Evolutionary conservation across 306 rosid genomes (phyloP).

Genomic region (Ammopiptanthus mongolicus): DNA sequence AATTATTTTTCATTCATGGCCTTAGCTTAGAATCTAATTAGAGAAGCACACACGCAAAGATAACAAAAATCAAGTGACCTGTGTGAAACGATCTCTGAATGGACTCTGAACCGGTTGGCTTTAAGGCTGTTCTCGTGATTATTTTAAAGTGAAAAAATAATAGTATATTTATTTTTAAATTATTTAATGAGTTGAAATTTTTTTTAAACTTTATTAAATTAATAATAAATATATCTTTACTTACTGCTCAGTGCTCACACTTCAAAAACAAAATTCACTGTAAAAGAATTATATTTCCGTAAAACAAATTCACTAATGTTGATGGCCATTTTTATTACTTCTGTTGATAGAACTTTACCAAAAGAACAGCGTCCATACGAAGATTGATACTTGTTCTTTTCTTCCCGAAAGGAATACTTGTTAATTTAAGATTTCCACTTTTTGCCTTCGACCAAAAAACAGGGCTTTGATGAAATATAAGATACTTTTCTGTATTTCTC

Average conservation of each 20-base stretch:
- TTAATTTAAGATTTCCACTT: neutral
- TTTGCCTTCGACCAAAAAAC: neutral
- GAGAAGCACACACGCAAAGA: constrained; percentile 9
- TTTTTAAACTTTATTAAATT: too few relatives aligned
- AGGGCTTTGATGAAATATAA: neutral
- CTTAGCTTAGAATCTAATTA: neutral
- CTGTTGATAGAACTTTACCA: neutral
- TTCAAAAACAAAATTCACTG: too few relatives aligned
- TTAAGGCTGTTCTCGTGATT: too few relatives aligned
- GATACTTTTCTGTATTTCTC: neutral
- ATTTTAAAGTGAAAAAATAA: too few relatives aligned
- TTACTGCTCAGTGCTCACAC: too few relatives aligned
- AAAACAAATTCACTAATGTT: too few relatives aligned
- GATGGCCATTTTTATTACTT: too few relatives aligned
- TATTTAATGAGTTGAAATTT: neutral
- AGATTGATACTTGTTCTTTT: neutral
- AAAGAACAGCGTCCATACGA: neutral
- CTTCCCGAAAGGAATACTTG: neutral
- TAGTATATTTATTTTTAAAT: neutral
- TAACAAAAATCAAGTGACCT: neutral
- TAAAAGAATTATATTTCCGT: too few relatives aligned
- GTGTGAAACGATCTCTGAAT: neutral
- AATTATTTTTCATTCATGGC: too few relatives aligned
- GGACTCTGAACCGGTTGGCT: neutral
- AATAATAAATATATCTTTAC: too few relatives aligned